Conservation (phyloP, 148 eudicot genomes). For the Rhododendron mucronatum region DNA sequence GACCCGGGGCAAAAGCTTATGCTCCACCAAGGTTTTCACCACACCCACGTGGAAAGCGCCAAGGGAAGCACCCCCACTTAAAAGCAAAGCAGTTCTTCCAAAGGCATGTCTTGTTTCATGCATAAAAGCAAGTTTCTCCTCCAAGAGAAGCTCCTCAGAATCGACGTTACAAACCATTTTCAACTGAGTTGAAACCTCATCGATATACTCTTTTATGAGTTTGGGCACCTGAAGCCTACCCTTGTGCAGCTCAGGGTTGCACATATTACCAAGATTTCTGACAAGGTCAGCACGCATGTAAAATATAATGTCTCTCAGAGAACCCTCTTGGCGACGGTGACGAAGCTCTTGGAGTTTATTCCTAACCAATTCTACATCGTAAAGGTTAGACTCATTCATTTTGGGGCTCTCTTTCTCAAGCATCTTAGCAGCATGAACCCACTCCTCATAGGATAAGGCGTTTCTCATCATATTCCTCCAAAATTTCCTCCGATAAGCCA, state of each 20-base stretch:
- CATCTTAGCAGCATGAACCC: conserved; percentile 97
- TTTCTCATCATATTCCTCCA: conserved; percentile 94
- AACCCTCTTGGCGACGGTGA: conserved; percentile 78
- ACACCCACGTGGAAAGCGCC: conserved; percentile 93
- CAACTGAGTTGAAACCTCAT: conserved; percentile 85
- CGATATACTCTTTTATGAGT: conserved; percentile 86
- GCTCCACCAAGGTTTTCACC: conserved; percentile 88
- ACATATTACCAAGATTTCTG: conserved; percentile 93
- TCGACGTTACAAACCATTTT: conserved; percentile 89
- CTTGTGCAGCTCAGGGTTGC: conserved; percentile 90
- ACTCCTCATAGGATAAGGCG: conserved; percentile 78
- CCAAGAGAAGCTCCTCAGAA: conserved; percentile 74
- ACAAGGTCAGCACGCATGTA: conserved; percentile 89
- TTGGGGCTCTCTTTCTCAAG: conserved; percentile 66
- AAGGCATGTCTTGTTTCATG: conserved; percentile 95
- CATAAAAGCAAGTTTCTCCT: conserved; percentile 97
- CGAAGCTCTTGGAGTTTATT: conserved; percentile 84
- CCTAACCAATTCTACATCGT: conserved; percentile 81
- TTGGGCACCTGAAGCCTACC: conserved; percentile 88
- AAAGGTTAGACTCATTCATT: conserved; percentile 66
- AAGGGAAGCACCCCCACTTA: conserved; percentile 96
- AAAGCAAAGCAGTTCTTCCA: conserved; percentile 94
- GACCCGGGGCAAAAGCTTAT: conserved; percentile 83
- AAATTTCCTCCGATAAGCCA: conserved; percentile 85
- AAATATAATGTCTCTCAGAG: conserved; percentile 74